Evolutionary conservation across 2,329 filamentous ascomycete genomes (phyloP), one percentile per base, ranked within the genome.

Genomic region (Hymenoscyphus repandus): DNA sequence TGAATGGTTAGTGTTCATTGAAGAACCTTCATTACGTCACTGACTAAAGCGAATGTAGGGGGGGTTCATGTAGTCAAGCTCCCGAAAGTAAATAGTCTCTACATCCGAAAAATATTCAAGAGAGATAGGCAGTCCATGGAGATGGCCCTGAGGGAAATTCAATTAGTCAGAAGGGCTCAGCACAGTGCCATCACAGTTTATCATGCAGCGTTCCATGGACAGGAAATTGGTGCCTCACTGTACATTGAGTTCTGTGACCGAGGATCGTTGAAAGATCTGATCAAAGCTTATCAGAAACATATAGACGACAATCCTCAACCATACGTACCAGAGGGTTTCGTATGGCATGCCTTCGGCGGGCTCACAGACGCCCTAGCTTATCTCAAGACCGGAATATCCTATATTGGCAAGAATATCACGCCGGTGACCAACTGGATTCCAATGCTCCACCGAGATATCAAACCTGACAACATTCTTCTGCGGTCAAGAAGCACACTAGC

Each of bases 171-270:
- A 9, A 42, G 50, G 20, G 40, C 62, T 3, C 57, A 49, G 7
- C 61, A 62, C 45, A 18, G 44, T n/a, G 53, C 56, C n/a, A 33
- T 64, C 2, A 57, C 58, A 1, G 49, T 50, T n/a, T 62, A 58
- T 20, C 54, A 47, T 3, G 50, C 53, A 6, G 58, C 48, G 2
- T 65, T 62, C 36, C 55, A 62, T 22, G 27, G 38, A 12, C 44
- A 51, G 9, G 7, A 22, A 12, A 48, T 36, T 9, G 30, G 42
- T 5, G 56, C 54, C 31, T 63, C 62, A 1, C 34, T 64, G 4
- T 64, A 59, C 15, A 55, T 65, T 20, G 62, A 65, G 20, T 63
- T 64, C 22, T 65, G 62, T 22, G 61, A 65, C 31, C 48, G 56
- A 41, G 62, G 62, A 10, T 61, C 58, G 6, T 36, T 65, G 32